Evolutionary conservation across 1,284 basidiomycete species (phyloP).

Genomic region (Fomes fomentarius): DNA sequence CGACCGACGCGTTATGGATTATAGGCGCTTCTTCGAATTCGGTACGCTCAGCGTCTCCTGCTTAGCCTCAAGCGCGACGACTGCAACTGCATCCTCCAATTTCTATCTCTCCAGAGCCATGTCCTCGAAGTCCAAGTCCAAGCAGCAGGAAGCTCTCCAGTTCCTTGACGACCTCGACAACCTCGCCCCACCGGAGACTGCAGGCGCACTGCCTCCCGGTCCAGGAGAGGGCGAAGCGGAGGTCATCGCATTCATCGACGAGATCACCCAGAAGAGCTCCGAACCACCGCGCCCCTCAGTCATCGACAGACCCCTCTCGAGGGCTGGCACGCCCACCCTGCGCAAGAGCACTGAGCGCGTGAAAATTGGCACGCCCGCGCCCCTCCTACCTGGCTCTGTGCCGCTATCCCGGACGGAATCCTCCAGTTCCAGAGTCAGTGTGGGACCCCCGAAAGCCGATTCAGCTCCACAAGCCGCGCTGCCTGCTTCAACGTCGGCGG

Average conservation of each 20-base stretch:
- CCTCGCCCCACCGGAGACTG: constrained; percentile 47
- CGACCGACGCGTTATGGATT: constrained; percentile 3
- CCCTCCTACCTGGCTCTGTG: constrained; percentile 34
- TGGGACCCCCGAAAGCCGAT: constrained; percentile 27
- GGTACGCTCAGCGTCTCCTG: neutral
- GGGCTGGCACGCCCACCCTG: constrained; percentile 71
- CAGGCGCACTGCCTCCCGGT: constrained; percentile 22
- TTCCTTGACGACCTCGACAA: constrained; percentile 91
- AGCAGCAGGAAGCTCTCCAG: constrained; percentile 86
- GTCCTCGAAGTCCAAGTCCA: constrained; percentile 70
- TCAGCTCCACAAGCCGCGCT: constrained; percentile 26
- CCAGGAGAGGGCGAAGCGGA: constrained; percentile 66
- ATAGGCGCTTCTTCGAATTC: neutral
- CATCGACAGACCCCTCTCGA: constrained; percentile 62
- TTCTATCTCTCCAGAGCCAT: constrained; percentile 15
- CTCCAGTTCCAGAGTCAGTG: constrained; percentile 28
- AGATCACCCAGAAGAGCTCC: constrained; percentile 88
- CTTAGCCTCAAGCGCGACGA: neutral
- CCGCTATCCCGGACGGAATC: constrained; percentile 42
- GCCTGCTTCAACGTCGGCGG: constrained; percentile 34
- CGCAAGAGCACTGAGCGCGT: constrained; percentile 81
- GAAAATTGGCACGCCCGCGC: constrained; percentile 57
- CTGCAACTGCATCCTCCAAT: neutral
- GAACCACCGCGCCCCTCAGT: constrained; percentile 67
- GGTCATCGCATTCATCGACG: constrained; percentile 91